A percentile compares a stretch with the other conserved stretches of the same genome.
These are phyloP conservation scores for Zasmidium cellare DNA, from an alignment of 2,329 filamentous ascomycete species.

Conservation along the genomic window DNA sequence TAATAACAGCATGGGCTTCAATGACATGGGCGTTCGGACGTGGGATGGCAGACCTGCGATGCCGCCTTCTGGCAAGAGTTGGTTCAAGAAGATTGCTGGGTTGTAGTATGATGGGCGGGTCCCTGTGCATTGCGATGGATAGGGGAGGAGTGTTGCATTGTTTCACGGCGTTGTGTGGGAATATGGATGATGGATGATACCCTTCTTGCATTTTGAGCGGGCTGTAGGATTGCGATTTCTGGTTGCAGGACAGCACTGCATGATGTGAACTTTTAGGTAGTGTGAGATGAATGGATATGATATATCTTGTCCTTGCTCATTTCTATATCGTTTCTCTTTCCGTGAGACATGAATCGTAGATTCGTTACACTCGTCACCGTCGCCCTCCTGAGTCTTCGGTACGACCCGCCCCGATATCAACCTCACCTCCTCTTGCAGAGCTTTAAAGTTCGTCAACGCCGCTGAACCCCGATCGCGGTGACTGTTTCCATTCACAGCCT, in stretches of 20 bases:
- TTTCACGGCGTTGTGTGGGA: neutral
- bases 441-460: neutral
- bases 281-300: neutral
- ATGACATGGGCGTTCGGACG: constrained; percentile 37
- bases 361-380: no score
- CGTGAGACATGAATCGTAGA: no score
- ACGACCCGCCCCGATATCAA: neutral
- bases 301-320: neutral
- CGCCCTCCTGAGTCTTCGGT: no score
- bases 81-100: constrained; percentile 50
- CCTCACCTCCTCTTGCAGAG: neutral
- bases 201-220: neutral
- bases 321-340: no score
- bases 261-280: neutral
- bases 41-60: constrained; percentile 44
- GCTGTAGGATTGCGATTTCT: neutral
- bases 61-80: constrained; percentile 38
- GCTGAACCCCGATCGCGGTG: neutral
- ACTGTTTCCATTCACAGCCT: neutral
- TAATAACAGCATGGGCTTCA: constrained; percentile 32
- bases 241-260: neutral
- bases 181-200: neutral
- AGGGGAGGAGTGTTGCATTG: neutral
- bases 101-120: neutral
- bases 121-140: neutral